Percentiles rank a stretch among this genome's conserved stretches.
These are phyloP conservation scores for Saitozyma sp. DNA, from an alignment of 768 basidiomycete genomes.

Conservation along the genomic window DNA sequence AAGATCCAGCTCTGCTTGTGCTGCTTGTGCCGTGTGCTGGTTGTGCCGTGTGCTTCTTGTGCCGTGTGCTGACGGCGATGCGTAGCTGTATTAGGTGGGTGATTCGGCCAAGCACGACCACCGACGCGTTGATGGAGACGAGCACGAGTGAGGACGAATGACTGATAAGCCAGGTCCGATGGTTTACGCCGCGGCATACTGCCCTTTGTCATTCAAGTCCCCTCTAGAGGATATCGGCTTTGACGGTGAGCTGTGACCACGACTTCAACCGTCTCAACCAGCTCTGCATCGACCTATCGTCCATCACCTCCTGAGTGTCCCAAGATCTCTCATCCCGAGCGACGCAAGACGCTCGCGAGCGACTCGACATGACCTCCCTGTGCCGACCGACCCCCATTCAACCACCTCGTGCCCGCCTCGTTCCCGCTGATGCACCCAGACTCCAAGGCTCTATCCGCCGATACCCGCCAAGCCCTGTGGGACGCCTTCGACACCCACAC, in stretches of 20 bases:
- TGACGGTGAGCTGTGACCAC: slow-evolving; percentile 63
- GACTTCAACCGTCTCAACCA: too few relatives aligned
- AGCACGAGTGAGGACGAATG: too few relatives aligned
- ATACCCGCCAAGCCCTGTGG: slow-evolving; percentile 59
- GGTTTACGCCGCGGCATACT: slow-evolving; percentile 94
- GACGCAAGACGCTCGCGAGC: too few relatives aligned
- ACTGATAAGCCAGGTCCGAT: slow-evolving; percentile 61
- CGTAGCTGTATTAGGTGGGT: slow-evolving; percentile 69
- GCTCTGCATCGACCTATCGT: too few relatives aligned
- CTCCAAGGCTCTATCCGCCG: slow-evolving; percentile 82
- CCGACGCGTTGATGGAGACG: neutral
- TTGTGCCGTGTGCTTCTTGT: too few relatives aligned
- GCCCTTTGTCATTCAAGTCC: slow-evolving; percentile 73
- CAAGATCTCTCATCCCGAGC: too few relatives aligned
- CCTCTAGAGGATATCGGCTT: slow-evolving; percentile 79
- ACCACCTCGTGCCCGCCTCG: neutral
- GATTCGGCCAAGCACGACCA: neutral
- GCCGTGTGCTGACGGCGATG: neutral
- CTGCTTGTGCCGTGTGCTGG: neutral
- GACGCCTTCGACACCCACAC: slow-evolving; percentile 33
- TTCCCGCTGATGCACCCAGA: slow-evolving; percentile 58
- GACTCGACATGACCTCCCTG: too few relatives aligned
- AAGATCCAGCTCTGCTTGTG: too few relatives aligned
- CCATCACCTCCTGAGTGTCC: too few relatives aligned
- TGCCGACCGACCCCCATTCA: too few relatives aligned